A percentile compares a stretch with the other conserved stretches of the same genome.
These are phyloP conservation scores for Alternaria triticimaculans DNA, from an alignment of 2,329 filamentous ascomycete genomes.

Conservation along the genomic window DNA sequence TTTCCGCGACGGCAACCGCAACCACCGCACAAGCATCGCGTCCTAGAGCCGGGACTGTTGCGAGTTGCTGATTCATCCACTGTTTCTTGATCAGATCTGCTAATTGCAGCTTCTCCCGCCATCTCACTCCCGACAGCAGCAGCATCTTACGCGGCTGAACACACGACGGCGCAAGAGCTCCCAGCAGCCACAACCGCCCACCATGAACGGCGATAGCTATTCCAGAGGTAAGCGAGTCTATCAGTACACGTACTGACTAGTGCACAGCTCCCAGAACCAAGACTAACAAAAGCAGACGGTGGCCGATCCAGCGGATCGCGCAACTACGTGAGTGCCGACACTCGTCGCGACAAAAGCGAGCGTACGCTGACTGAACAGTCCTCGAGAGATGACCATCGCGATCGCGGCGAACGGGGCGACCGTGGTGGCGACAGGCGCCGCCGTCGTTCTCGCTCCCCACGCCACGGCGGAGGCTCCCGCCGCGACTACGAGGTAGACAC, in stretches of 20 bases:
- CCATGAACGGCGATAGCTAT: constrained; percentile 87
- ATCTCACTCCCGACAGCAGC: constrained; percentile 8
- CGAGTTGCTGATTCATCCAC: constrained; percentile 11
- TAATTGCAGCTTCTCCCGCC: constrained; percentile 25
- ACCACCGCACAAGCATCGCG: constrained; percentile 24
- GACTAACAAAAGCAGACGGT: constrained; percentile 47
- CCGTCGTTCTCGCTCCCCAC: constrained; percentile 86
- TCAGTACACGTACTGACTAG: constrained; percentile 47
- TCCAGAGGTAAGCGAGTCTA: constrained; percentile 69
- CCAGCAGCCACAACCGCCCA: constrained; percentile 38
- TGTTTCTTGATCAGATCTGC: constrained; percentile 16
- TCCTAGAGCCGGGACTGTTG: constrained; percentile 20
- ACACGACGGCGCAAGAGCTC: constrained; percentile 18
- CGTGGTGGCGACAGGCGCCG: constrained; percentile 52
- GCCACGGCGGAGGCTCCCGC: constrained; percentile 67
- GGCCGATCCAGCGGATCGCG: constrained; percentile 47
- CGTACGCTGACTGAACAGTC: constrained; percentile 37
- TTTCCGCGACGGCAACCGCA: constrained; percentile 18
- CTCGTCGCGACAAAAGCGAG: constrained; percentile 14
- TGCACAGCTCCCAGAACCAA: constrained; percentile 34
- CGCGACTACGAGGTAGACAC: constrained; percentile 79
- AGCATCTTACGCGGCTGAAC: constrained; percentile 19
- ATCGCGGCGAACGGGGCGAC: constrained; percentile 29
- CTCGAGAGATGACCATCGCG: constrained; percentile 39
- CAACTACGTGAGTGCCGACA: constrained; percentile 46